phyloP scores from a whole-genome alignment of 2,329 filamentous ascomycete species.

The Didymella segeticola region DNA sequence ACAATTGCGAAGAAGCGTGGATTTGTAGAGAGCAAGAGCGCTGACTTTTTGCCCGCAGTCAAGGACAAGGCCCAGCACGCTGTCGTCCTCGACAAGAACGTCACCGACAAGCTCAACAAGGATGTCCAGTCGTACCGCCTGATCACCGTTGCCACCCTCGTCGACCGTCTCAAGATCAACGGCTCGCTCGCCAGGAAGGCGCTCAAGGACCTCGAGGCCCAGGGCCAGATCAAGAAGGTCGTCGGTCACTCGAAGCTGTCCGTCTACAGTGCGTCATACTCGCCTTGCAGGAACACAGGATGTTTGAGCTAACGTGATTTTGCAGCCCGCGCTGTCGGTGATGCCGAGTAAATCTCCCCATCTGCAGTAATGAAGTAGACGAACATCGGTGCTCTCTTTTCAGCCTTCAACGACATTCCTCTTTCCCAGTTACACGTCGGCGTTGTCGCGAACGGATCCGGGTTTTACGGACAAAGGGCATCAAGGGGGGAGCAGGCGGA shows the following conservation, averaged over 20 bases:
- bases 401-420: slow-evolving; percentile 43
- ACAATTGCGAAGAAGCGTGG: not conserved
- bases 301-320: slow-evolving; percentile 27
- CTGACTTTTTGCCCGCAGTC: slow-evolving; percentile 69
- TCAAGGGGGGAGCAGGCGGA: slow-evolving; percentile 40
- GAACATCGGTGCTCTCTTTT: slow-evolving; percentile 35
- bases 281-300: not conserved
- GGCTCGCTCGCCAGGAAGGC: slow-evolving; percentile 92
- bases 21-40: slow-evolving; percentile 14
- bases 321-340: slow-evolving; percentile 48
- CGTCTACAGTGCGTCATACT: slow-evolving; percentile 83
- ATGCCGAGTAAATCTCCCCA: slow-evolving; percentile 44
- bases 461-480: slow-evolving; percentile 40
- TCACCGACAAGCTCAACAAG: slow-evolving; percentile 98
- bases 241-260: slow-evolving; percentile 96
- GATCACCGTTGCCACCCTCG: slow-evolving; percentile 96
- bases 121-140: slow-evolving; percentile 99
- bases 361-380: slow-evolving; percentile 30
- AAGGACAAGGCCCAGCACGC: slow-evolving; percentile 99
- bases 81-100: slow-evolving; percentile 98
- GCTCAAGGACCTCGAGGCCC: slow-evolving; percentile 93
- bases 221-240: slow-evolving; percentile 97
- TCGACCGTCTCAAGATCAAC: slow-evolving; percentile 99
- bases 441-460: slow-evolving; percentile 44
- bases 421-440: slow-evolving; percentile 45